phyloP scores from a whole-genome alignment of 2,329 filamentous ascomycete genomes.

The Bisporella sp. region DNA sequence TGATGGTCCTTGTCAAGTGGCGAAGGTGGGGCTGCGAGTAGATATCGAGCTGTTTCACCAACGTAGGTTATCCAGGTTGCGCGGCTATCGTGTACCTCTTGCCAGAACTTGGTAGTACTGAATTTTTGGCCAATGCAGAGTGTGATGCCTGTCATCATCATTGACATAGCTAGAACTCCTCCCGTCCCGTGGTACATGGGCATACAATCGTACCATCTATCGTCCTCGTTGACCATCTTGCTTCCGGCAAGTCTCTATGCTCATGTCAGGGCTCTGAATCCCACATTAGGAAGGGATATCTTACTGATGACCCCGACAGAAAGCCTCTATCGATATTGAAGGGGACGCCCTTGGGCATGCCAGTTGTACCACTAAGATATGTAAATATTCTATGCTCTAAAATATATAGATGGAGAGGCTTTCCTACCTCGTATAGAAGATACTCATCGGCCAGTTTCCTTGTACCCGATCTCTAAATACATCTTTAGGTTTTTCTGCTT shows the following conservation, averaged over 20 bases:
- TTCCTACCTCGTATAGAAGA: constrained; percentile 60
- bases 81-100: constrained; percentile 58
- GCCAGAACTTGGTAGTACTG: constrained; percentile 64
- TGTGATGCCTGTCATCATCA: constrained; percentile 36
- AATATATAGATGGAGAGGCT: constrained; percentile 5
- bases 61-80: constrained; percentile 72
- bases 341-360: constrained; percentile 63
- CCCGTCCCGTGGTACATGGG: constrained; percentile 72
- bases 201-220: constrained; percentile 73
- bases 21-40: constrained; percentile 60
- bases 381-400: constrained; percentile 1
- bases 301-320: constrained; percentile 20
- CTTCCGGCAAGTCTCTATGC: constrained; percentile 11
- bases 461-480: constrained; percentile 45
- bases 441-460: constrained; percentile 47
- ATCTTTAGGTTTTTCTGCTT: constrained; percentile 46
- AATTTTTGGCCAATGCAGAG: constrained; percentile 61
- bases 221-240: constrained; percentile 28
- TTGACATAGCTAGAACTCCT: constrained; percentile 22
- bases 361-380: constrained; percentile 58
- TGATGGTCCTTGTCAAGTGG: constrained; percentile 52
- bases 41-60: constrained; percentile 68
- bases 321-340: constrained; percentile 44
- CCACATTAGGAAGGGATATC: background rate
- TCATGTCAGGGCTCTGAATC: background rate